Base-by-base conservation (phyloP, 176 grass and related monocot species). In the Zea luxurians region DNA sequence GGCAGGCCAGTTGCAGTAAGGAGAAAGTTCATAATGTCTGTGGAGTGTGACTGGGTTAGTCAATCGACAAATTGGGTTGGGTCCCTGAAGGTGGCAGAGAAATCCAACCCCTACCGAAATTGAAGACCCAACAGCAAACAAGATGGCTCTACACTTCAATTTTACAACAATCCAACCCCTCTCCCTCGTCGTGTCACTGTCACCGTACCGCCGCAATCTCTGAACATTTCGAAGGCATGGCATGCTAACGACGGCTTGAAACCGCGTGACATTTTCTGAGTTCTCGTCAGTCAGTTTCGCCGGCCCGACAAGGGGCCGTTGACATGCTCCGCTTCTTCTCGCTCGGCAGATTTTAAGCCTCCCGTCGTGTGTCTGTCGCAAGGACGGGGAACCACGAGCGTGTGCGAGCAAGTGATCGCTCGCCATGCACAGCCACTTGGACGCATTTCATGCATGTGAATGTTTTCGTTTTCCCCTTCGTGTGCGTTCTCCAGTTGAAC, bases 151-250 rank as follows among this genome's bases (percentile, higher is more conserved):
- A 11, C n/a, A 11, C n/a, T 47, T 68, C 10, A 18, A 20, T 1
- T 68, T 67, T 21, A 2, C 66, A 40, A 40, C 38, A 40, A 40
- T 2, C 4, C 41, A 35, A 9, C 2, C n/a, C 10, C 16, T 8
- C 37, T 53, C 48, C 15, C 15, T 10, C 16, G 20, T 74, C 52
- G 5, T 21, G 38, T 61, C 50, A 74, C 53, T 61, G n/a, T 61
- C 50, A 74, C 53, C 45, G n/a, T 43, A 27, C 40, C 38, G 73
- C 73, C 73, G 54, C 54, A 75, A 75, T 75, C n/a, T 60, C 38
- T 61, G 73, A 75, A 75, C 40, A 6, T 58, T 43, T 57, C 38
- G 13, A 42, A 4, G 17, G 16, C 35, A 55, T 20, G 4, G 52
- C 8, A 4, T 42, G 50, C 10, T 43, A 74, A 6, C 0, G 37